These are phyloP conservation scores for Sporothrix inflata DNA, from an alignment of 2,329 filamentous ascomycete genomes.

Conservation along the genomic window DNA sequence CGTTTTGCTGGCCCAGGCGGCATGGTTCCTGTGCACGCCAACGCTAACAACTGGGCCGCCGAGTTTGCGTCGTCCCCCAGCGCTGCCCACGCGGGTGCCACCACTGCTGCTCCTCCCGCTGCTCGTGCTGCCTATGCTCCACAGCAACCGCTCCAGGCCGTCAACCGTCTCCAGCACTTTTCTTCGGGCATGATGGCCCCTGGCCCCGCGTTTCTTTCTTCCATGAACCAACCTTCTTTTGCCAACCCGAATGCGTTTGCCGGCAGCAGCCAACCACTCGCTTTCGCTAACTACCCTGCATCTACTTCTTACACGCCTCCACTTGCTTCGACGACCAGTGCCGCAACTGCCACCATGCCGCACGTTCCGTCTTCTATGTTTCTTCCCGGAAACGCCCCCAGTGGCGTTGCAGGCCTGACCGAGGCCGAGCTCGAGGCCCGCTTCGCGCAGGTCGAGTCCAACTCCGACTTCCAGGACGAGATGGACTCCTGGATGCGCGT, in stretches of 20 bases:
- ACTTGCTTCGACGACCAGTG: not conserved
- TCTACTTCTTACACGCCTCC: not conserved
- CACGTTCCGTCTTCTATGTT: not conserved
- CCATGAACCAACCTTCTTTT: not conserved
- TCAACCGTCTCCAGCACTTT: constrained; percentile 29
- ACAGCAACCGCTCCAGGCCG: constrained; percentile 24
- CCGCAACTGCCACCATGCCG: not conserved
- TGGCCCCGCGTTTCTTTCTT: not conserved
- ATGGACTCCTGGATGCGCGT: constrained; percentile 42
- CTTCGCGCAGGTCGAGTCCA: constrained; percentile 31
- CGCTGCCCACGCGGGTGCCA: not conserved
- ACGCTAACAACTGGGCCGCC: constrained; percentile 27
- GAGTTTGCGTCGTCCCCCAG: constrained; percentile 29
- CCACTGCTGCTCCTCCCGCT: not conserved
- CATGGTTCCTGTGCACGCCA: not conserved
- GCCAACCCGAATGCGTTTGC: not conserved
- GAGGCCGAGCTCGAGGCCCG: constrained; percentile 34
- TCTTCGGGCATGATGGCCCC: constrained; percentile 24
- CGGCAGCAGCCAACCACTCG: not conserved
- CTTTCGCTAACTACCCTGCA: not conserved
- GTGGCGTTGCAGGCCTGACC: constrained; percentile 25
- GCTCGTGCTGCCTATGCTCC: not conserved
- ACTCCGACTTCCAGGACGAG: constrained; percentile 36
- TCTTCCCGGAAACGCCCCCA: not conserved
- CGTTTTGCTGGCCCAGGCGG: not conserved